Percentiles rank a stretch among this genome's conserved stretches.
Evolutionary conservation across 768 basidiomycete species (phyloP).

Genomic region (Auriculariales sp.): DNA sequence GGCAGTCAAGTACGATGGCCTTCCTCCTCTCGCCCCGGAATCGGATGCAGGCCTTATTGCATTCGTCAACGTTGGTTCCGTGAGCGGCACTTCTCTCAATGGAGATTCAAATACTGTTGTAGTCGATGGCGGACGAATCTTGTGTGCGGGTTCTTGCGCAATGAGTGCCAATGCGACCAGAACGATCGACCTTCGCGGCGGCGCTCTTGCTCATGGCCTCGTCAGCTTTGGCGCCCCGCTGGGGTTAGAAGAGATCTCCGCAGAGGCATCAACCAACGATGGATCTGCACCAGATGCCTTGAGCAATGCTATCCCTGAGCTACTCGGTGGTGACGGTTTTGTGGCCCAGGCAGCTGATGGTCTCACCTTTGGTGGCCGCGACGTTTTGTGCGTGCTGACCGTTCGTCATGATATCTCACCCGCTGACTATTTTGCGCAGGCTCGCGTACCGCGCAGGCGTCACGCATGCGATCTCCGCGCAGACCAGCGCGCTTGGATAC

Average conservation of each 20-base stretch:
- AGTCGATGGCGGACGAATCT: constrained; percentile 36
- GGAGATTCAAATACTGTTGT: constrained; percentile 21
- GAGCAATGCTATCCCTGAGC: constrained; percentile 22
- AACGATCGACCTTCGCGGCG: constrained; percentile 48
- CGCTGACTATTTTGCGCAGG: constrained; percentile 15
- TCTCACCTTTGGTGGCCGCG: constrained; percentile 47
- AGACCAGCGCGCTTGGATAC: constrained; percentile 28
- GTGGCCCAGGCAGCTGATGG: constrained; percentile 59
- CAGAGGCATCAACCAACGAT: constrained; percentile 46
- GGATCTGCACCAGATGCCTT: constrained; percentile 37
- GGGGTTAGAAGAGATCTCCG: constrained; percentile 53
- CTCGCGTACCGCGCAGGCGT: constrained; percentile 55
- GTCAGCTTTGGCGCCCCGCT: constrained; percentile 27
- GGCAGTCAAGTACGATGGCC: constrained; percentile 43
- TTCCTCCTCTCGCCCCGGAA: constrained; percentile 42
- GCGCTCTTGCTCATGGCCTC: constrained; percentile 41
- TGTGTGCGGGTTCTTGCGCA: constrained; percentile 28
- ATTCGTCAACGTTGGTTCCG: constrained; percentile 48
- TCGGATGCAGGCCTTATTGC: constrained; percentile 25
- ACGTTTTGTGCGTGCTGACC: constrained; percentile 32
- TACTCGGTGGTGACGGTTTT: constrained; percentile 27
- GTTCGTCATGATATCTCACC: constrained; percentile 4
- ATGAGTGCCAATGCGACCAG: constrained; percentile 2
- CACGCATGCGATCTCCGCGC: constrained; percentile 44
- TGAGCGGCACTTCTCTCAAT: constrained; percentile 24